Percentiles rank a stretch among this genome's conserved stretches.
Conservation (phyloP, 2,329 filamentous ascomycete species). For the Plenodomus lindquistii region DNA sequence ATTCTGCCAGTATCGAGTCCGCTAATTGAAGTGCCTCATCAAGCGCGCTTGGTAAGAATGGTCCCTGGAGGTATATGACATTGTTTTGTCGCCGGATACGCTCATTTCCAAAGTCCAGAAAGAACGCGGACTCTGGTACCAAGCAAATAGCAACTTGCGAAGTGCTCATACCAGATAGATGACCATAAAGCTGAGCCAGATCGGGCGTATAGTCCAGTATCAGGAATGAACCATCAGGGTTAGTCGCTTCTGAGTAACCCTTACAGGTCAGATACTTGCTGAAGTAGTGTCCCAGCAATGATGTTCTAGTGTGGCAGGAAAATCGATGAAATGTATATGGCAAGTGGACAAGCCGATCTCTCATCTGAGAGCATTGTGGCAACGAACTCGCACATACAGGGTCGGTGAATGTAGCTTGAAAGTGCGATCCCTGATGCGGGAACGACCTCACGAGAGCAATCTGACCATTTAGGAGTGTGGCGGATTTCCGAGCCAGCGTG, state of each 20-base stretch:
- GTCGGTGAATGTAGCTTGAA: conserved; percentile 39
- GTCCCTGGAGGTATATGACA: conserved; percentile 32
- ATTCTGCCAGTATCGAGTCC: conserved; percentile 14
- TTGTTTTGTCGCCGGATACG: conserved; percentile 17
- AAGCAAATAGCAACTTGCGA: conserved; percentile 34
- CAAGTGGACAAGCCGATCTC: conserved; percentile 5
- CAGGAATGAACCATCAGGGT: conserved; percentile 18
- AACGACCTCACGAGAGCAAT: conserved; percentile 46
- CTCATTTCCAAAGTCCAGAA: conserved; percentile 19
- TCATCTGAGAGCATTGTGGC: conserved; percentile 10
- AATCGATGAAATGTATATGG: conserved; percentile 15
- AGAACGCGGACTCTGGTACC: conserved; percentile 27
- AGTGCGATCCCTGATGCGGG: conserved; percentile 47
- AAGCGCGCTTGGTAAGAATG: conserved; percentile 25
- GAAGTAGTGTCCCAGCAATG: conserved; percentile 17
- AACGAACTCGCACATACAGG: conserved; percentile 30
- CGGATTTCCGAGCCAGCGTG: conserved; percentile 49
- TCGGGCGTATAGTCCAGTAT: conserved; percentile 31
- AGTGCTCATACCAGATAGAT: conserved; percentile 8
- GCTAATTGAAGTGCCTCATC: conserved; percentile 19
- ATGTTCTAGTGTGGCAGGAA: conserved; percentile 10
- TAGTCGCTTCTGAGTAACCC: conserved; percentile 16
- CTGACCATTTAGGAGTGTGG: conserved; percentile 46
- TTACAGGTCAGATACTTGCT: conserved; percentile 12
- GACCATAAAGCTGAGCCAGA: conserved; percentile 17